These are phyloP conservation scores for Cairneyella variabilis DNA, from an alignment of 495 filamentous ascomycete genomes.

Conservation along the genomic window DNA sequence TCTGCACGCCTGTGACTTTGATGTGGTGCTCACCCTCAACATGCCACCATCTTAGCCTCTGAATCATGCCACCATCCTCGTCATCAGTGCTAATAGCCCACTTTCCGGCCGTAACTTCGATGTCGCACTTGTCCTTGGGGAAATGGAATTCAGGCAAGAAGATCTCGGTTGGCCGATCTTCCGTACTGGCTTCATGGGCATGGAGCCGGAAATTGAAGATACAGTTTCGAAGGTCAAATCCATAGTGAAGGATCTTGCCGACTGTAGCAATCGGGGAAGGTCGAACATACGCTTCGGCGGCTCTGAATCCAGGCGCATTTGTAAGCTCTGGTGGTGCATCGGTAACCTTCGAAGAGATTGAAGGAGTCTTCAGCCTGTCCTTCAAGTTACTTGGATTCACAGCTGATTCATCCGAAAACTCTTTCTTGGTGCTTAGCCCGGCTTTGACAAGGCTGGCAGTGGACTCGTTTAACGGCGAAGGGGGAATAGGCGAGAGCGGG, in stretches of 20 bases:
- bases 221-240: conserved; percentile 75
- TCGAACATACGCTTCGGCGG: conserved; percentile 87
- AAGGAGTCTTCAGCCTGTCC: conserved; percentile 63
- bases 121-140: conserved; percentile 60
- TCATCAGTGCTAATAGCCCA: conserved; percentile 79
- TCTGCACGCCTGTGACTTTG: conserved; percentile 68
- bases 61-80: conserved; percentile 55
- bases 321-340: conserved; percentile 48
- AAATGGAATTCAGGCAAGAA: conserved; percentile 94
- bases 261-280: conserved; percentile 75
- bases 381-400: conserved; percentile 71
- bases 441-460: conserved; percentile 28
- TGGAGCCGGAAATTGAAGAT: conserved; percentile 66
- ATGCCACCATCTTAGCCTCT: conserved; percentile 88
- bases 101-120: conserved; percentile 80
- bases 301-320: conserved; percentile 69
- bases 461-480: conserved; percentile 34
- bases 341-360: conserved; percentile 58
- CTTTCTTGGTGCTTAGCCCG: conserved; percentile 29
- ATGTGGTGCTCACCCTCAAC: conserved; percentile 76
- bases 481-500: conserved; percentile 45
- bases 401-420: conserved; percentile 49
- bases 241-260: conserved; percentile 61
- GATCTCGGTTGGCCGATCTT: conserved; percentile 72
- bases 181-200: conserved; percentile 43